Evolutionary conservation across 805 yeast genomes (phyloP), one percentile per base, ranked within the genome.

Genomic region (Saccharomycopsis microspora): DNA sequence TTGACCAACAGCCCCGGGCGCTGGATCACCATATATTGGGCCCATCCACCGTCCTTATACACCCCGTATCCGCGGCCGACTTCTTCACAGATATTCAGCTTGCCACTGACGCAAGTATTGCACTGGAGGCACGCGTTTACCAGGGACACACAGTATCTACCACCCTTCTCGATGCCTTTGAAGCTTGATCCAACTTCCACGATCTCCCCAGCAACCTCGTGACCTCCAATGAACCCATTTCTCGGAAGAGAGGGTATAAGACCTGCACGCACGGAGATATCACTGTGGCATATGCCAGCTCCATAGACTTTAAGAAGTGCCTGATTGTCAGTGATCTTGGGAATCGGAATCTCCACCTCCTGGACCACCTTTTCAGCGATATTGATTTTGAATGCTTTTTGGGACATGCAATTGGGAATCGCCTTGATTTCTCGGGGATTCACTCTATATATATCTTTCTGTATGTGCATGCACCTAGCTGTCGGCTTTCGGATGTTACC

Each of bases 71-170:
- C 31, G 2, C 28, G 34, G 7, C 10, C 4, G 5, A 5, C 6
- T 3, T 7, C 32, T 6, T 10, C 28, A 19, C 50, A 47, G 41
- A 46, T 63, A 93, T 90, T 90, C 97, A 97, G 97, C 97, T 76
- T 75, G 95, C 73, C 86, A 86, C 82, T 85, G 90, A 74, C 97
- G 97, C 82, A 83, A 85, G 74, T 97, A 97, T 69, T 97, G 93
- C 85, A 64, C 3, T 45, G 32, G 2, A 61, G 63, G 45, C 67
- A 64, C 5, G 60, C 38, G 41, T 60, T 57, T 8, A 44, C 35
- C 9, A 55, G 54, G 39, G 47, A 50, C 10, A 54, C 49, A 7
- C 58, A 57, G n/a, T 29, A 8, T 27, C 19, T 29, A 28, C 11
- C 32, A 19, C 19, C 19, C 19, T 19, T 19, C 19, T 19, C 19